Evolutionary conservation across 1,139 yeast genomes (phyloP).

Genomic region (Blastobotrys elegans): DNA sequence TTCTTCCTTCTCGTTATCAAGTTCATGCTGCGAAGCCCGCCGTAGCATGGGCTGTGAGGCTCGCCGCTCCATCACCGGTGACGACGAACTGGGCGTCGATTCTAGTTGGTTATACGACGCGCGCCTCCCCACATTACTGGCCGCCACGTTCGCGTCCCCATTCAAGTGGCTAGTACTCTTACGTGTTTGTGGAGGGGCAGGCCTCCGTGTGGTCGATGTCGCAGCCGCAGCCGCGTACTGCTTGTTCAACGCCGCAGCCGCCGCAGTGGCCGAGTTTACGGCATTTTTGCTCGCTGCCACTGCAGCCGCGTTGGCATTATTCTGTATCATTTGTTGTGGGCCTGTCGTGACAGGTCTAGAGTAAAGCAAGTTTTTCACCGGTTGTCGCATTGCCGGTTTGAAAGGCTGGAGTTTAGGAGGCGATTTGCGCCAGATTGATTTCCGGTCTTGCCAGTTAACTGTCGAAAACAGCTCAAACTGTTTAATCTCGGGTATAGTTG

Average conservation of each 20-base stretch:
- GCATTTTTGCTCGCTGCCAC: conserved; percentile 10
- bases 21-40: background rate
- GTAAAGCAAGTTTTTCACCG: background rate
- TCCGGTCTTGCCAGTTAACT: conserved; percentile 59
- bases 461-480: conserved; percentile 67
- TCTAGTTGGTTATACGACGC: conserved; percentile 9
- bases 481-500: conserved; percentile 61
- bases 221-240: conserved; percentile 6
- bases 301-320: conserved; percentile 11
- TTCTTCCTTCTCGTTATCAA: background rate
- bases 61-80: conserved; percentile 1
- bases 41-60: conserved; percentile 2
- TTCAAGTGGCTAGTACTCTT: conserved; percentile 6
- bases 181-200: conserved; percentile 1
- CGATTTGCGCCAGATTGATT: conserved; percentile 59
- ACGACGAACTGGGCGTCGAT: conserved; percentile 10
- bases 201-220: background rate
- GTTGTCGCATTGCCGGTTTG: conserved; percentile 34
- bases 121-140: conserved; percentile 2
- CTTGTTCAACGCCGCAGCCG: conserved; percentile 25
- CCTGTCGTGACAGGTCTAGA: background rate
- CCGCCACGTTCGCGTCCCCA: conserved; percentile 16
- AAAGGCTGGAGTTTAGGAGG: conserved; percentile 83
- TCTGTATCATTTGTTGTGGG: background rate
- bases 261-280: conserved; percentile 24